Evolutionary conservation across 345 rosid genomes (phyloP).

Genomic region (Jatropha curcas): DNA sequence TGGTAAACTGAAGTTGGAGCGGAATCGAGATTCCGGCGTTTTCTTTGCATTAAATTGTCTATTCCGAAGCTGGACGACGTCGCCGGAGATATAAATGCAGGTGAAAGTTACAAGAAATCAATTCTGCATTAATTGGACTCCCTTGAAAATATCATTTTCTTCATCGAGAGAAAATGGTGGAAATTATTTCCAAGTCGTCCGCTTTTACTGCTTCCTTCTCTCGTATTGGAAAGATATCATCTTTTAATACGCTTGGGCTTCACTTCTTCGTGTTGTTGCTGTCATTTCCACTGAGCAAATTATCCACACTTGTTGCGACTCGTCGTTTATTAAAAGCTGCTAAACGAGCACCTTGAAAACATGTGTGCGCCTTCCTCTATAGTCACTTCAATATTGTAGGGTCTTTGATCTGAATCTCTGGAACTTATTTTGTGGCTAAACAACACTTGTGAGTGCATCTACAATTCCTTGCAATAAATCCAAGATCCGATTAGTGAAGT

Average conservation of each 20-base stretch:
- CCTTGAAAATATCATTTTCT: slow-evolving; percentile 11
- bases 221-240: slow-evolving; percentile 10
- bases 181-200: slow-evolving; percentile 42
- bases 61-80: slow-evolving; percentile 31
- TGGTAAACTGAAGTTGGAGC: slow-evolving; percentile 43
- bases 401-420: slow-evolving; percentile 57
- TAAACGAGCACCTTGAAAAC: slow-evolving; percentile 30
- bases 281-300: neutral
- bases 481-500: neutral
- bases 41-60: slow-evolving; percentile 23
- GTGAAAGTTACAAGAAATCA: slow-evolving; percentile 22
- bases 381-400: slow-evolving; percentile 48
- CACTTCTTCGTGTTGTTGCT: too few relatives aligned
- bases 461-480: slow-evolving; percentile 49
- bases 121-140: slow-evolving; percentile 25
- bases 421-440: slow-evolving; percentile 63
- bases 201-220: slow-evolving; percentile 19
- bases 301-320: slow-evolving; percentile 8
- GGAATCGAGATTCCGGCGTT: slow-evolving; percentile 48
- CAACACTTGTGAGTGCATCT: slow-evolving; percentile 69
- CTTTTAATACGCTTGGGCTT: slow-evolving; percentile 26
- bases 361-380: slow-evolving; percentile 62
- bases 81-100: slow-evolving; percentile 33
- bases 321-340: neutral
- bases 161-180: slow-evolving; percentile 35